Base-by-base conservation (phyloP, 1,139 yeast species). In the Keqinozyma sinolaborantium region DNA sequence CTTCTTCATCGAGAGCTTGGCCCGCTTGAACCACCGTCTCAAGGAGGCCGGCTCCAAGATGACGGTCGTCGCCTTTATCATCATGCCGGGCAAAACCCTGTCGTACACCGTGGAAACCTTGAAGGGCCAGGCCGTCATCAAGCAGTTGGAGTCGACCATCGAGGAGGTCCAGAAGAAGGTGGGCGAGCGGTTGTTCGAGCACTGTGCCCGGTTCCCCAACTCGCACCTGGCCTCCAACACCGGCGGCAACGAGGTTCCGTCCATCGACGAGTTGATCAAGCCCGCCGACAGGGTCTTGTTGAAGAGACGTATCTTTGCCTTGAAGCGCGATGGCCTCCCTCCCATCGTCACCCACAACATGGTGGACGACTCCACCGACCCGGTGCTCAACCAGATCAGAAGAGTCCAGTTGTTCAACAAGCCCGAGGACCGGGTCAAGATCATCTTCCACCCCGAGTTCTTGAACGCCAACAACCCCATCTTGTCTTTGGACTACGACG, bases 311-410 rank as follows among this genome's bases (percentile, higher is more conserved):
- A 94, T 90, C 42, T 83, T 85, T 61, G 97, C 97, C 3, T 74
- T 92, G 51, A 88, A 88, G 62, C 77, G 97, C 50, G 87, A 81
- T 32, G 70, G 86, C 3, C 68, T 88, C 50, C 98, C 98, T 21
- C 96, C 97, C 23, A 86, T 92, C 52, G 97, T 90, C 26, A 92
- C 98, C n/a, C 98, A 92, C 61, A 92, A 92, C 61, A 90, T 92
- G 96, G 75, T 76, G 32, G 96, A 92, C 51, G 97, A 92, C 55
- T 75, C 87, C 13, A 80, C 70, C 34, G 98, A 92, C 60, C 97
- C 97, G 33, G 82, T 92, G 40, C 72, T 92, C 54, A 86, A 82
- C 58, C 97, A 92, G 57, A 85, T 92, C 47, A 81, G 98, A 58
- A 76, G 92, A 37, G 97, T 92, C 26, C 85, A 88, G 52, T 69